Conservation (phyloP, 331 rosid species). For the Phaseolus coccineus region DNA sequence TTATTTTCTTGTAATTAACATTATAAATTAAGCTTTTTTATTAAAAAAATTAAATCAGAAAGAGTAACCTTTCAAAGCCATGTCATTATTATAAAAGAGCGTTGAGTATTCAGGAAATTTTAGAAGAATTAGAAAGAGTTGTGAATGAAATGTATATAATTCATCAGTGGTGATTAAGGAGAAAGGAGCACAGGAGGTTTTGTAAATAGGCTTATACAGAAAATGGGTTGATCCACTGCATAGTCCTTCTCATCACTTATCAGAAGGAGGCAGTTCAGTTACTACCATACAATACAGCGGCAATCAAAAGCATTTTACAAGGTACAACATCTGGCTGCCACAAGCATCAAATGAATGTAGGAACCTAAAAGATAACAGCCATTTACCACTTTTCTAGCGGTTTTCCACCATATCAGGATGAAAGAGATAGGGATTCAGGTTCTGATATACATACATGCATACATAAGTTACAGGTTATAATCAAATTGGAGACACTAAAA, state of each 20-base stretch:
- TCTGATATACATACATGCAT: slow-evolving; percentile 44
- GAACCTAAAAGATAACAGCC: slow-evolving; percentile 43
- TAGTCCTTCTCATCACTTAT: slow-evolving; percentile 52
- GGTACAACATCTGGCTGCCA: slow-evolving; percentile 47
- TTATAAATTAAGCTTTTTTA: background rate
- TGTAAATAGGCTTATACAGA: slow-evolving; percentile 51
- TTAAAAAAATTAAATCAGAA: background rate
- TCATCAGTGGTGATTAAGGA: background rate
- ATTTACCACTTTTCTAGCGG: slow-evolving; percentile 41
- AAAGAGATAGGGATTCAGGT: slow-evolving; percentile 20
- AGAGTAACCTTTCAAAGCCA: background rate
- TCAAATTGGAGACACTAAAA: slow-evolving; percentile 71
- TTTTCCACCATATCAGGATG: slow-evolving; percentile 40
- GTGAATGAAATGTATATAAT: background rate
- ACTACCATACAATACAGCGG: slow-evolving; percentile 45
- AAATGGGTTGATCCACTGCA: slow-evolving; percentile 51
- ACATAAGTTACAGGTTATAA: slow-evolving; percentile 46
- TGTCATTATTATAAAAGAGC: background rate
- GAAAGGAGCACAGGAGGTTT: background rate
- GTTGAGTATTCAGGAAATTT: background rate
- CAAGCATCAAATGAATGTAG: slow-evolving; percentile 40
- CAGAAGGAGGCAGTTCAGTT: slow-evolving; percentile 42
- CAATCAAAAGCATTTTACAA: slow-evolving; percentile 47
- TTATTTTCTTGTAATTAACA: background rate
- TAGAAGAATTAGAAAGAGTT: background rate